Percentiles rank a stretch among this genome's conserved stretches.
Conservation (phyloP, 2,329 filamentous ascomycete genomes). For the Penicillium crustosum region DNA sequence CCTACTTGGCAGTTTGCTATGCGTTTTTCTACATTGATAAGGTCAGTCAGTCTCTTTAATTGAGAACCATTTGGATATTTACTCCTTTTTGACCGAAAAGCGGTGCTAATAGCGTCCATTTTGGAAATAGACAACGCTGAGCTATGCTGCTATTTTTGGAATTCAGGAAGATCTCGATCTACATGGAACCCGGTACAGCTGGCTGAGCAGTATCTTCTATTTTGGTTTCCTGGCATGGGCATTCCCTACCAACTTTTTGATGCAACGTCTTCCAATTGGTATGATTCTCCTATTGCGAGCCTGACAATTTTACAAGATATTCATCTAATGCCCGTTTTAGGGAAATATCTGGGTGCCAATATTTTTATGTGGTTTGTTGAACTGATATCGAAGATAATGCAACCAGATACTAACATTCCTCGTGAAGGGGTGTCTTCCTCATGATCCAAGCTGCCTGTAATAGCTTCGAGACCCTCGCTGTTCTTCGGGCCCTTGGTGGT, state of each 20-base stretch:
- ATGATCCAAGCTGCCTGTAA: constrained; percentile 56
- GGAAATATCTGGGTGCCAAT: constrained; percentile 56
- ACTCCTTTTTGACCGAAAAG: neutral
- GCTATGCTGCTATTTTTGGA: constrained; percentile 65
- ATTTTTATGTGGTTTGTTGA: constrained; percentile 55
- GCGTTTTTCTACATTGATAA: constrained; percentile 54
- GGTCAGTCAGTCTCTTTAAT: constrained; percentile 20
- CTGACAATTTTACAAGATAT: neutral
- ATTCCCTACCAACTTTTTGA: constrained; percentile 55
- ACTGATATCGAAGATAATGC: neutral
- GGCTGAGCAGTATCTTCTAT: constrained; percentile 57
- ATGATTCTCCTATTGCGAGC: constrained; percentile 7
- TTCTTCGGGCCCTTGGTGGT: constrained; percentile 57
- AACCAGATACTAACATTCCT: neutral
- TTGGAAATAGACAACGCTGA: constrained; percentile 52
- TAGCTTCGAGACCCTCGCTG: constrained; percentile 57
- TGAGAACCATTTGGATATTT: neutral
- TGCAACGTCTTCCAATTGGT: constrained; percentile 54
- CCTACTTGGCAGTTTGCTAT: constrained; percentile 56
- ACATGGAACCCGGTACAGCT: constrained; percentile 59
- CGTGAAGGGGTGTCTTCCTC: constrained; percentile 47
- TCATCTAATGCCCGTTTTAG: constrained; percentile 20
- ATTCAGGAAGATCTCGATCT: constrained; percentile 60
- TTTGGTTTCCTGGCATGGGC: constrained; percentile 57
- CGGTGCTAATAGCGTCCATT: neutral